Evolutionary conservation across 2,329 filamentous ascomycete species (phyloP).

Genomic region (Sphaerulina vaccinii): DNA sequence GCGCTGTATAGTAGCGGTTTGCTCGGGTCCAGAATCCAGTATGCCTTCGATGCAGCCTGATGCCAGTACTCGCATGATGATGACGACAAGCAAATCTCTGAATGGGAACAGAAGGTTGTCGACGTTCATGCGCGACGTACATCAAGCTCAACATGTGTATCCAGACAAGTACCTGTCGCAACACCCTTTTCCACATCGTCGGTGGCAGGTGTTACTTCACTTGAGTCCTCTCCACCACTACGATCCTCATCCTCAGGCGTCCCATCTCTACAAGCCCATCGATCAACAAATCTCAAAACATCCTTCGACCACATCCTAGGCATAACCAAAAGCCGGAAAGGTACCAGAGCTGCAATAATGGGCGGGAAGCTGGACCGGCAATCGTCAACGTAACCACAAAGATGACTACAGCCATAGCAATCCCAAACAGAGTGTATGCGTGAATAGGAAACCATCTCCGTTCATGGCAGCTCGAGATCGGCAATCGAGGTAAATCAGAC

Average conservation of each 20-base stretch:
- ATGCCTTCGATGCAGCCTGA: no score
- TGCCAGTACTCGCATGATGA: no score
- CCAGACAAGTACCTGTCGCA: no score
- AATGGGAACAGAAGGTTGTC: no score
- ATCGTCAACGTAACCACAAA: conserved; percentile 63
- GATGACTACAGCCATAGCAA: conserved; percentile 58
- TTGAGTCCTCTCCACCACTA: not conserved
- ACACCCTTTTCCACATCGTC: no score
- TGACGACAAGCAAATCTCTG: no score
- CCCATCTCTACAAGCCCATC: conserved; percentile 43
- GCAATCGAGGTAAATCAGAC: conserved; percentile 36
- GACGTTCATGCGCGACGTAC: no score
- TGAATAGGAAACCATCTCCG: conserved; percentile 57
- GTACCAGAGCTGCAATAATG: conserved; percentile 63
- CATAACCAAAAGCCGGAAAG: conserved; percentile 61
- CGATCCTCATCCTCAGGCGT: conserved; percentile 31
- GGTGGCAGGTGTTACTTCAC: no score
- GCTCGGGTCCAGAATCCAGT: no score
- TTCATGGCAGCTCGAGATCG: conserved; percentile 22
- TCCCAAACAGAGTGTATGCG: conserved; percentile 58
- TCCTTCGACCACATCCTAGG: conserved; percentile 59
- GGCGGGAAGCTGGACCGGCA: conserved; percentile 65
- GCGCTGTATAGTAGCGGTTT: no score
- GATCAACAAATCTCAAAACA: conserved; percentile 54
- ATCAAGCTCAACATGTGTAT: no score